Percentiles rank a stretch among this genome's conserved stretches.
These are phyloP conservation scores for Saccharomycopsis microspora DNA, from an alignment of 805 yeast genomes.

Conservation along the genomic window DNA sequence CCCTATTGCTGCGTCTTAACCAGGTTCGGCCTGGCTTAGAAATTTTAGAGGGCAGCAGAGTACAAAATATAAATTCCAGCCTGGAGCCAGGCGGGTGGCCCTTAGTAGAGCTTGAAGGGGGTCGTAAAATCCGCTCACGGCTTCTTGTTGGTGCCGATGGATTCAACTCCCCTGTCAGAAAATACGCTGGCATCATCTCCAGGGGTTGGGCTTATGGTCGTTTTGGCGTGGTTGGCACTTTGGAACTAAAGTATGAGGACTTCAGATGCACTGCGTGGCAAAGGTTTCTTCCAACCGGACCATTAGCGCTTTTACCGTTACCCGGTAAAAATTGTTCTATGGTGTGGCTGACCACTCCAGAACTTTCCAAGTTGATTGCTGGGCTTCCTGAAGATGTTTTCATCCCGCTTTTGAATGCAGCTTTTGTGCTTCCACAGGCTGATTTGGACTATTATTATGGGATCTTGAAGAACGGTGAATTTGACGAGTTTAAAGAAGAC, in stretches of 20 bases:
- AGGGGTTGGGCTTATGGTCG: slow-evolving; percentile 88
- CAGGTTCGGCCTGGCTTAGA: slow-evolving; percentile 28
- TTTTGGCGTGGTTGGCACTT: slow-evolving; percentile 88
- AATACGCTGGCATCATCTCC: slow-evolving; percentile 68
- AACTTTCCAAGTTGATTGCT: slow-evolving; percentile 51
- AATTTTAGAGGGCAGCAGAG: slow-evolving; percentile 56
- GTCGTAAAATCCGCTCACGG: slow-evolving; percentile 52
- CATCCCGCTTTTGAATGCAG: slow-evolving; percentile 71
- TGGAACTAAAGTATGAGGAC: slow-evolving; percentile 64
- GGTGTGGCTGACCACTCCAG: slow-evolving; percentile 88
- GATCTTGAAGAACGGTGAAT: slow-evolving; percentile 12
- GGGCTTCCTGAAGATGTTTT: slow-evolving; percentile 52
- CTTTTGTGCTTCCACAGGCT: slow-evolving; percentile 62
- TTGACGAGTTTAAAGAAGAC: slow-evolving; percentile 47
- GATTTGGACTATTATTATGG: slow-evolving; percentile 64
- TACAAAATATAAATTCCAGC: slow-evolving; percentile 33
- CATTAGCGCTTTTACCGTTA: slow-evolving; percentile 82
- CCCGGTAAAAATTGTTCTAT: slow-evolving; percentile 81
- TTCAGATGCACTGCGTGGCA: slow-evolving; percentile 80
- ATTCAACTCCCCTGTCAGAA: slow-evolving; percentile 83
- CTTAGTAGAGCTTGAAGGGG: slow-evolving; percentile 52
- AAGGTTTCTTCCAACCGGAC: slow-evolving; percentile 84
- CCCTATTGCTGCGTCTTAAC: slow-evolving; percentile 43
- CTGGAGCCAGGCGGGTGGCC: slow-evolving; percentile 53
- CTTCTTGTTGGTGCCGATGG: slow-evolving; percentile 95